Percentiles rank a stretch among this genome's conserved stretches.
These are phyloP conservation scores for Amanita molliuscula DNA, from an alignment of 768 basidiomycete species.

Conservation along the genomic window DNA sequence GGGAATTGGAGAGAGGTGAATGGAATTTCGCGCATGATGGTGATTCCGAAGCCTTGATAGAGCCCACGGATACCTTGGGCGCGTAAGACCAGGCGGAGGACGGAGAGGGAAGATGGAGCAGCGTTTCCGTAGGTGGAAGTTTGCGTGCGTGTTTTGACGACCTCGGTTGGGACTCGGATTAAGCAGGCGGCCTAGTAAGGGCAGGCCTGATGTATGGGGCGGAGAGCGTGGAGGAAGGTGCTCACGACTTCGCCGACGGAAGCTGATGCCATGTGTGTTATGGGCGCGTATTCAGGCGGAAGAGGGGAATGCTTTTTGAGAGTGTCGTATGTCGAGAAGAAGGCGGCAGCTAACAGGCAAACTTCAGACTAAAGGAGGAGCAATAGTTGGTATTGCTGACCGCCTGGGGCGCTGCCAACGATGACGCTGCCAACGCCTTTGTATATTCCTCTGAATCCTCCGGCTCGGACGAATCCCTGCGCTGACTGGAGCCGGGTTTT, in stretches of 20 bases:
- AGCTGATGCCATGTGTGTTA: slow-evolving; percentile 48
- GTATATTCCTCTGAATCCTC: slow-evolving; percentile 87
- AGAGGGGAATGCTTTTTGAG: slow-evolving; percentile 70
- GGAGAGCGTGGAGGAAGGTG: slow-evolving; percentile 13
- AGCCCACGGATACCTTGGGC: slow-evolving; percentile 69
- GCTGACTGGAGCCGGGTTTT: slow-evolving; percentile 91
- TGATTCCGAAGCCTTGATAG: slow-evolving; percentile 82
- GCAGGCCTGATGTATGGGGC: slow-evolving; percentile 5
- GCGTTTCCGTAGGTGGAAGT: slow-evolving; percentile 62
- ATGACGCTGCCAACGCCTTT: slow-evolving; percentile 90
- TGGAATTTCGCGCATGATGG: slow-evolving; percentile 68
- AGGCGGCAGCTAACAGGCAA: slow-evolving; percentile 68
- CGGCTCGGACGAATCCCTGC: slow-evolving; percentile 76
- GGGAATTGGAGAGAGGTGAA: slow-evolving; percentile 97
- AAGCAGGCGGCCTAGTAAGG: slow-evolving; percentile 72
- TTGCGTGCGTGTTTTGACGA: slow-evolving; percentile 90
- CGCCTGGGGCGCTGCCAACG: slow-evolving; percentile 92
- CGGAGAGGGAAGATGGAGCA: slow-evolving; percentile 48
- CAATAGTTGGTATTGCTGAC: slow-evolving; percentile 31
- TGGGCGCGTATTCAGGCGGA: slow-evolving; percentile 47
- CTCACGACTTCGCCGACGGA: slow-evolving; percentile 51
- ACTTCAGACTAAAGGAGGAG: not conserved
- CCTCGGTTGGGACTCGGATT: slow-evolving; percentile 91
- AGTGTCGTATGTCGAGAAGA: slow-evolving; percentile 91
- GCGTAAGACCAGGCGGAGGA: slow-evolving; percentile 43